Conservation (phyloP, 73 alveolate species). For the Effrenium voratum region DNA sequence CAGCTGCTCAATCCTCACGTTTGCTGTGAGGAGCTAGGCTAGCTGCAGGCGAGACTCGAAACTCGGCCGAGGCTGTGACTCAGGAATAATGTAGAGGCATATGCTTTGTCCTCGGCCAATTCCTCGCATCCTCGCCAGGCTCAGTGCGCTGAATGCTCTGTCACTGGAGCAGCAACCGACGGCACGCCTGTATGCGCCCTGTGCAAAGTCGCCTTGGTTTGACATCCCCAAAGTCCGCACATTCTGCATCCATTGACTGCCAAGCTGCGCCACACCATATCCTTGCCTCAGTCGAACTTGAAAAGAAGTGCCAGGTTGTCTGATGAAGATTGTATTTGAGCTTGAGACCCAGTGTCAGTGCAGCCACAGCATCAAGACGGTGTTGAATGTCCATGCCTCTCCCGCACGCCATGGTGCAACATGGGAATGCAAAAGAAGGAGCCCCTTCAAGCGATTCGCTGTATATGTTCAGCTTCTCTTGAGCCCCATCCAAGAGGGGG, state of each 20-base stretch:
- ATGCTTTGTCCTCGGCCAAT: slow-evolving; percentile 92
- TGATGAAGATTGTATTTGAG: neutral
- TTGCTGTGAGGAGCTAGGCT: neutral
- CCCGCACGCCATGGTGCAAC: neutral
- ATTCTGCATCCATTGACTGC: neutral
- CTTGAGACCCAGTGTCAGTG: slow-evolving; percentile 76
- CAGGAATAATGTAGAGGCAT: slow-evolving; percentile 86
- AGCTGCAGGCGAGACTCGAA: neutral
- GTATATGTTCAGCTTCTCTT: too few species aligned
- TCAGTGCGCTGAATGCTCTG: neutral
- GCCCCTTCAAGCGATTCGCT: neutral
- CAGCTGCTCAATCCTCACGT: slow-evolving; percentile 66
- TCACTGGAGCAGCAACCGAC: neutral
- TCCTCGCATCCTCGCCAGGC: slow-evolving; percentile 81
- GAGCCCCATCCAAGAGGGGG: too few species aligned
- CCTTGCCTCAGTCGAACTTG: slow-evolving; percentile 54
- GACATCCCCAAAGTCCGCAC: neutral
- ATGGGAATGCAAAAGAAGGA: neutral
- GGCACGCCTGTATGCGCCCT: slow-evolving; percentile 87
- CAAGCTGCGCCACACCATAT: slow-evolving; percentile 82
- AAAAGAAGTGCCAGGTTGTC: neutral
- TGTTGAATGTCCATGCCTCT: slow-evolving; percentile 94
- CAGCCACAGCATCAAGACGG: slow-evolving; percentile 73
- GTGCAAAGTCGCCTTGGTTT: slow-evolving; percentile 69
- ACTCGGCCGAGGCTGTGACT: neutral